Conservation (phyloP, 208 protist genomes). For the Acanthamoeba quina region DNA sequence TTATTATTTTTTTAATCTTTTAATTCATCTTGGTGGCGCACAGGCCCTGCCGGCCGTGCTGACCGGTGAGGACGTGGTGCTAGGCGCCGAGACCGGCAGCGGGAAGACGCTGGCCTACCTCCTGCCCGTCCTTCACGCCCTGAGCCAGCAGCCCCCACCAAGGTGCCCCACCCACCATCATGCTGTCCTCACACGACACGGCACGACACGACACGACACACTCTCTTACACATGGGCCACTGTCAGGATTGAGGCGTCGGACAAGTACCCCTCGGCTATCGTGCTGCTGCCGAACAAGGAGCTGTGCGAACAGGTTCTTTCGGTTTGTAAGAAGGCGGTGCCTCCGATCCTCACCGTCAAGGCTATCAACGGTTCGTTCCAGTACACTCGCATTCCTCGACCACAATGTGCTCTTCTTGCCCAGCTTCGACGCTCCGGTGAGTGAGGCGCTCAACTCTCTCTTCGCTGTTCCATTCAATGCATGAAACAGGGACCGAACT, state of each 20-base stretch:
- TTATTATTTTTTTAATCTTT: not conserved
- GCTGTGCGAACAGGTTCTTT: slow-evolving; percentile 24
- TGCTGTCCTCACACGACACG: too few relatives aligned
- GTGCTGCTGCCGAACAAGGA: slow-evolving; percentile 48
- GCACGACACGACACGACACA: too few relatives aligned
- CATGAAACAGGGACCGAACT: not conserved
- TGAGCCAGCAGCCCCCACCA: slow-evolving; percentile 56
- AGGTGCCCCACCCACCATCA: not conserved
- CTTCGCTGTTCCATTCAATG: too few relatives aligned
- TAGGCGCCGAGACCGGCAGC: slow-evolving; percentile 86
- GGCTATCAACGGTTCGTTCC: not conserved
- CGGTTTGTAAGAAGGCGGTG: not conserved
- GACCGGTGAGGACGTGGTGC: slow-evolving; percentile 77
- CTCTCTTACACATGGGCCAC: too few relatives aligned
- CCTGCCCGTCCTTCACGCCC: slow-evolving; percentile 84
- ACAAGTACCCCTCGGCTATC: slow-evolving; percentile 6
- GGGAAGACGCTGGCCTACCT: slow-evolving; percentile 90
- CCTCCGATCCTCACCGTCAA: slow-evolving; percentile 7
- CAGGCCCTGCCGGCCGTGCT: slow-evolving; percentile 80
- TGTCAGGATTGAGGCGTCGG: not conserved
- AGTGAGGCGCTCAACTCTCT: too few relatives aligned
- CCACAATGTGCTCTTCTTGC: too few relatives aligned
- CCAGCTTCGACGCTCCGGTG: too few relatives aligned
- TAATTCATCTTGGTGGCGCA: not conserved
- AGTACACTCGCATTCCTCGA: not conserved